phyloP scores from a whole-genome alignment of 116 monocot species.

The Phalaenopsis hybrid region DNA sequence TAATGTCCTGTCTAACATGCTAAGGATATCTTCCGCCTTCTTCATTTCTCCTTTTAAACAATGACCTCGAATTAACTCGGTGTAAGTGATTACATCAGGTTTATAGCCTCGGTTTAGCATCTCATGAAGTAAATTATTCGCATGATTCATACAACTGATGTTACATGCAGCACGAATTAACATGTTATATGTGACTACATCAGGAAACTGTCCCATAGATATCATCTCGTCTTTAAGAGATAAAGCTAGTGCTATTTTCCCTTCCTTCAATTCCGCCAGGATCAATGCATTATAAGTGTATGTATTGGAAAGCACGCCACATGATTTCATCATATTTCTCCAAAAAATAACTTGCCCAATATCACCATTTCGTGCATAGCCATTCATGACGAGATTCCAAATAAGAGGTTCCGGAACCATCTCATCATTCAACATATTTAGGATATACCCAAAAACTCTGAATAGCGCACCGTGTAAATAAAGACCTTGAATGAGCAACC shows the following conservation, averaged over 20 bases:
- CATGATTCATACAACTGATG: conserved; percentile 19
- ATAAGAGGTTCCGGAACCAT: conserved; percentile 36
- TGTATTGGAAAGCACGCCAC: conserved; percentile 48
- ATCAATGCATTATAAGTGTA: conserved; percentile 68
- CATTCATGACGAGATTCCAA: conserved; percentile 65
- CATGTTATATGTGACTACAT: conserved; percentile 73
- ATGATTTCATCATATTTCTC: conserved; percentile 42
- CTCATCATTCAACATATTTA: conserved; percentile 31
- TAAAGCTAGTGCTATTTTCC: conserved; percentile 33
- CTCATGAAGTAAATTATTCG: conserved; percentile 26
- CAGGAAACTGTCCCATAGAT: conserved; percentile 41
- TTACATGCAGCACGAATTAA: conserved; percentile 49
- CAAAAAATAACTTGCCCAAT: conserved; percentile 22
- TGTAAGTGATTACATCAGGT: conserved; percentile 59
- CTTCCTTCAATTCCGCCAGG: conserved; percentile 42
- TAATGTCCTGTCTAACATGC: conserved; percentile 22
- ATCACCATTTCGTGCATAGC: conserved; percentile 49
- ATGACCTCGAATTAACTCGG: conserved; percentile 52
- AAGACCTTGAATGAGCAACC: conserved; percentile 46
- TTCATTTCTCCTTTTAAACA: conserved; percentile 37
- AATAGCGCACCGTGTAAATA: conserved; percentile 28
- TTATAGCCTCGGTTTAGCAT: conserved; percentile 33
- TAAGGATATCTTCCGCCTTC: conserved; percentile 41
- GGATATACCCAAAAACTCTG: conserved; percentile 29
- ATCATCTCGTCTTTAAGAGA: conserved; percentile 49